These are phyloP conservation scores for Alternaria gaisen DNA, from an alignment of 2,329 filamentous ascomycete species.

Conservation along the genomic window DNA sequence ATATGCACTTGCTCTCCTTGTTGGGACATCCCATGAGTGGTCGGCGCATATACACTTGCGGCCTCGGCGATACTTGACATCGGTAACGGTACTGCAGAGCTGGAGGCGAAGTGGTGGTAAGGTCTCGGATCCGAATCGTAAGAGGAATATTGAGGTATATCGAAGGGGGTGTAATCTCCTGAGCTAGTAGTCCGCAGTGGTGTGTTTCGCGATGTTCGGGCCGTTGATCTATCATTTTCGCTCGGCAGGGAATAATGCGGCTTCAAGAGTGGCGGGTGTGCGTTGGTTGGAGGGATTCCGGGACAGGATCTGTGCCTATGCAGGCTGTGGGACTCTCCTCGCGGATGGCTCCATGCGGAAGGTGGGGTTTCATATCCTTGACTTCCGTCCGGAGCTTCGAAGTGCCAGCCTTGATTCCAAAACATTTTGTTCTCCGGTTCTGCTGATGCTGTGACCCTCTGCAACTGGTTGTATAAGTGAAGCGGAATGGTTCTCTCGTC, in stretches of 20 bases:
- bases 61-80: neutral
- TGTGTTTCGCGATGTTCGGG: neutral
- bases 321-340: neutral
- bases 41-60: neutral
- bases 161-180: neutral
- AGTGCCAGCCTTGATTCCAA: neutral
- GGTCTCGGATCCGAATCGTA: too few species aligned
- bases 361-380: neutral
- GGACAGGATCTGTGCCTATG: conserved; percentile 33
- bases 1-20: neutral
- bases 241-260: conserved; percentile 24
- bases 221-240: neutral
- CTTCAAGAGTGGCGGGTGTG: conserved; percentile 14
- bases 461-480: neutral
- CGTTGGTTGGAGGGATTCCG: conserved; percentile 17
- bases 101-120: neutral
- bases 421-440: neutral
- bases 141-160: neutral
- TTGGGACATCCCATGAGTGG: neutral
- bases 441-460: neutral
- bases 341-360: neutral
- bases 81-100: neutral
- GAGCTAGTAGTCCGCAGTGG: neutral
- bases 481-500: neutral
- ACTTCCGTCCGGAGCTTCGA: too few species aligned